These are phyloP conservation scores for Sclerotinia nivalis DNA, from an alignment of 2,329 filamentous ascomycete genomes.

Conservation along the genomic window DNA sequence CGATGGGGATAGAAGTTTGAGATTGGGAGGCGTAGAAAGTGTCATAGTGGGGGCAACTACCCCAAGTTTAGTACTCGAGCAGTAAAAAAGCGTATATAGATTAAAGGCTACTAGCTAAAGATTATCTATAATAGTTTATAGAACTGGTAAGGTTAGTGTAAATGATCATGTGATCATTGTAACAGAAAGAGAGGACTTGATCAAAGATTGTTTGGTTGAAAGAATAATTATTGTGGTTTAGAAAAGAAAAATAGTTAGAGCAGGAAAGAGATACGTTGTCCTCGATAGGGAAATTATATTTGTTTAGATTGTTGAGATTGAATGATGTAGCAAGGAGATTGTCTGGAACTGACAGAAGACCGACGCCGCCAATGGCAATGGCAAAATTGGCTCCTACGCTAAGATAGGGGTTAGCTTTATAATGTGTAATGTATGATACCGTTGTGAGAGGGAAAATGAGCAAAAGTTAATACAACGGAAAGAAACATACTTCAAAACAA, in stretches of 20 bases:
- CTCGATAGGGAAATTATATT: constrained; percentile 43
- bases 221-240: neutral
- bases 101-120: too few relatives aligned
- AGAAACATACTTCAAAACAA: constrained; percentile 1
- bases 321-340: constrained; percentile 32
- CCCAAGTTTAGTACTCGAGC: too few relatives aligned
- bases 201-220: constrained; percentile 9
- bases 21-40: neutral
- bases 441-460: too few relatives aligned
- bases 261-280: constrained; percentile 43
- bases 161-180: too few relatives aligned
- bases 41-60: too few relatives aligned
- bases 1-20: neutral
- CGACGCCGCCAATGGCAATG: constrained; percentile 35
- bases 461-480: too few relatives aligned
- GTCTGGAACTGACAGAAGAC: constrained; percentile 29
- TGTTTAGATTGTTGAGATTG: constrained; percentile 31
- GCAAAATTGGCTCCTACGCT: constrained; percentile 42
- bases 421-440: neutral
- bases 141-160: too few relatives aligned
- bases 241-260: constrained; percentile 38
- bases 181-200: neutral
- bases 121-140: too few relatives aligned
- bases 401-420: constrained; percentile 31
- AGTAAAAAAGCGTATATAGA: too few relatives aligned